phyloP scores from a whole-genome alignment of 345 rosid genomes.

The Fremontodendron californicum region DNA sequence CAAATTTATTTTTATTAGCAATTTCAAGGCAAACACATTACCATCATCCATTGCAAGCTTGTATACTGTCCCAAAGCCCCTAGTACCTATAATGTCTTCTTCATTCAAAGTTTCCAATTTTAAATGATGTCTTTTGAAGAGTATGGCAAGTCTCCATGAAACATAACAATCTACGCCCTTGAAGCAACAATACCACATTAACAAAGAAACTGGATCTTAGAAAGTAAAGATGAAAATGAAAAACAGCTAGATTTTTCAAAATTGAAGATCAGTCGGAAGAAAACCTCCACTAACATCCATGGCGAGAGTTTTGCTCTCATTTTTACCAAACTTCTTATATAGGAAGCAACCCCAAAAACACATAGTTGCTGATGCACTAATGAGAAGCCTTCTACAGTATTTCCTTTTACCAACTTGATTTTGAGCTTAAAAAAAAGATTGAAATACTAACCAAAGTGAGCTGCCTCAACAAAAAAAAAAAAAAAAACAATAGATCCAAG shows the following conservation, averaged over 20 bases:
- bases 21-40: constrained; percentile 79
- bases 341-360: no score
- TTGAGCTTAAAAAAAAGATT: constrained; percentile 38
- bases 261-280: constrained; percentile 16
- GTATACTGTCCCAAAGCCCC: constrained; percentile 95
- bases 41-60: constrained; percentile 97
- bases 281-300: constrained; percentile 88
- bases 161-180: constrained; percentile 97
- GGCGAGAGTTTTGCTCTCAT: no score
- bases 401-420: constrained; percentile 60
- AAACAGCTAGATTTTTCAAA: no score
- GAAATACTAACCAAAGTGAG: constrained; percentile 18
- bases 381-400: constrained; percentile 63
- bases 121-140: constrained; percentile 91
- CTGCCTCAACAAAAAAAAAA: not conserved
- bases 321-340: no score
- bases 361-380: constrained; percentile 96
- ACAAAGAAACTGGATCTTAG: constrained; percentile 8
- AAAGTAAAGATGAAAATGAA: no score
- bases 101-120: constrained; percentile 77
- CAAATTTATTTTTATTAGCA: no score
- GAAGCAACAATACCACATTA: constrained; percentile 21
- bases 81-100: no score
- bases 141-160: constrained; percentile 95
- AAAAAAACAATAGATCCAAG: not conserved